phyloP scores from a whole-genome alignment of 2,329 filamentous ascomycete genomes.

The Magnaporthales sp. region DNA sequence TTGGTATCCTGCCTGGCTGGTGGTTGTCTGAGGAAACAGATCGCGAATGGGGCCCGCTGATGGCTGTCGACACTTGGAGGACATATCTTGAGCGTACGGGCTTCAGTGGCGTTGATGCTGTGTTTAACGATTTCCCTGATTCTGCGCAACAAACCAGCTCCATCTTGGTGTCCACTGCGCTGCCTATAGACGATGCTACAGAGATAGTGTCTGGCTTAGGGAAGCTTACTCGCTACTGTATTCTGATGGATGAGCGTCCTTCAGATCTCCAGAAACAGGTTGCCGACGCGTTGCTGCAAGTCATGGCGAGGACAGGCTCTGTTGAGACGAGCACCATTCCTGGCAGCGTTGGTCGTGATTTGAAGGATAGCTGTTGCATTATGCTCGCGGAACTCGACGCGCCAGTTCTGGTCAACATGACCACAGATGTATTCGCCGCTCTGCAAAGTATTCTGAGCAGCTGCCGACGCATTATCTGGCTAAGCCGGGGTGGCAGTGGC shows the following conservation, averaged over 20 bases:
- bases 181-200: slow-evolving; percentile 15
- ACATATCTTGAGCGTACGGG: slow-evolving; percentile 11
- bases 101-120: slow-evolving; percentile 4
- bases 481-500: slow-evolving; percentile 9
- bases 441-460: slow-evolving; percentile 10
- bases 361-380: slow-evolving; percentile 11
- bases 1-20: slow-evolving; percentile 13
- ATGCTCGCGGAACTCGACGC: slow-evolving; percentile 11
- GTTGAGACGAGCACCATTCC: background rate
- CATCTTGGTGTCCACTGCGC: slow-evolving; percentile 11
- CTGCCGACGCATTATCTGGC: slow-evolving; percentile 12
- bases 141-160: slow-evolving; percentile 2
- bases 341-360: slow-evolving; percentile 7
- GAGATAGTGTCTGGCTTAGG: background rate
- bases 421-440: slow-evolving; percentile 8
- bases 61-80: slow-evolving; percentile 9
- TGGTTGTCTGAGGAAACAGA: slow-evolving; percentile 22
- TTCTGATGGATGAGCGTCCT: background rate
- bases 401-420: slow-evolving; percentile 10
- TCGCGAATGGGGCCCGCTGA: slow-evolving; percentile 11
- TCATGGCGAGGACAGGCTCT: background rate
- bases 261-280: background rate
- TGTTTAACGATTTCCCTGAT: slow-evolving; percentile 6
- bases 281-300: background rate
- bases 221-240: background rate